Evolutionary conservation across 1,284 basidiomycete genomes (phyloP).

Genomic region (Apiotrichum gracile): DNA sequence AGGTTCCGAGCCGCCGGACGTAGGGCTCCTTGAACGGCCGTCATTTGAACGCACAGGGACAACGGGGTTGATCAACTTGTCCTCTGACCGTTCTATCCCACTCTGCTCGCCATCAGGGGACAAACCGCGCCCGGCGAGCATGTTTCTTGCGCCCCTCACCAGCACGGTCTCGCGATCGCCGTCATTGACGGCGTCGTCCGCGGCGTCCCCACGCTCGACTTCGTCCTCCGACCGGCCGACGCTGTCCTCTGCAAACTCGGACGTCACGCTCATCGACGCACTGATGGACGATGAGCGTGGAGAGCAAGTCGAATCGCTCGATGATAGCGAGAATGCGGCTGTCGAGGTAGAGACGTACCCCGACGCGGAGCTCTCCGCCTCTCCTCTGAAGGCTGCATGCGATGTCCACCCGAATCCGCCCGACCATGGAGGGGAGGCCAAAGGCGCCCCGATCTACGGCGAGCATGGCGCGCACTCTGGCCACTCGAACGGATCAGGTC

Average conservation of each 20-base stretch:
- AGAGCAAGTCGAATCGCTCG: neutral
- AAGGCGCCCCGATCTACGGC: no score
- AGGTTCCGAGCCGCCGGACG: neutral
- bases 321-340: neutral
- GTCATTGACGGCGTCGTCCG: neutral
- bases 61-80: no score
- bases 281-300: neutral
- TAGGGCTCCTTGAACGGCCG: neutral
- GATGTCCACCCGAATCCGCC: no score
- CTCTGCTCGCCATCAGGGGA: no score
- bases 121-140: neutral
- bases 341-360: neutral
- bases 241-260: neutral
- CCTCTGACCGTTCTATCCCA: neutral
- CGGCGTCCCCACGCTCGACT: neutral
- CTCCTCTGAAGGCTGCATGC: no score
- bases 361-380: no score
- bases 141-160: neutral
- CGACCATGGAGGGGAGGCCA: no score
- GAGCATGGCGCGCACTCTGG: neutral
- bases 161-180: neutral
- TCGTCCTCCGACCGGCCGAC: neutral
- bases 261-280: neutral
- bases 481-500: neutral
- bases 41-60: neutral